These are phyloP conservation scores for Trypanosoma boissoni DNA, from an alignment of 208 protist species.

Conservation along the genomic window DNA sequence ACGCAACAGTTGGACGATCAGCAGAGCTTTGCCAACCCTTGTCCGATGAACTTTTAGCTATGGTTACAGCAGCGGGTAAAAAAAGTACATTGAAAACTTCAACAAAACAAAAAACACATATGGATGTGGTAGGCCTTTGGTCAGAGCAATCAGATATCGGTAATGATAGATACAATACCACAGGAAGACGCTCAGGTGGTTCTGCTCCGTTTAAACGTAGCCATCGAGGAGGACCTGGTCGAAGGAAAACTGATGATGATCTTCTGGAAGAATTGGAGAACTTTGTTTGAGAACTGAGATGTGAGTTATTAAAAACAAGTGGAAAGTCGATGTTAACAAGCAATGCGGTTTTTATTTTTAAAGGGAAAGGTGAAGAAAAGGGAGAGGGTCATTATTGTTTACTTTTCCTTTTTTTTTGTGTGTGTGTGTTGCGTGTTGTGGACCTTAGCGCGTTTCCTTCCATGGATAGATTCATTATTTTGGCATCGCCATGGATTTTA, in stretches of 20 bases:
- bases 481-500: no score
- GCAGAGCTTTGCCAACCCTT: slow-evolving; percentile 37
- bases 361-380: no score
- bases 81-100: background rate
- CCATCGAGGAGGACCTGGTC: background rate
- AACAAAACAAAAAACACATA: background rate
- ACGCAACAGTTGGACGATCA: slow-evolving; percentile 35
- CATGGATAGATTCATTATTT: no score
- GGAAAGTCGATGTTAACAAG: background rate
- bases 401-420: no score
- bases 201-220: background rate
- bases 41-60: slow-evolving; percentile 24
- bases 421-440: no score
- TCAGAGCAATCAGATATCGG: slow-evolving; percentile 1
- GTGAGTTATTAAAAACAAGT: background rate
- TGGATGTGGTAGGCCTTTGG: background rate
- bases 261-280: slow-evolving; percentile 21
- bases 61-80: slow-evolving; percentile 3
- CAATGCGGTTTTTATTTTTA: background rate
- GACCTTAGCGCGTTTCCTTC: no score
- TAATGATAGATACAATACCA: slow-evolving; percentile 25
- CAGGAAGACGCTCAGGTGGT: background rate
- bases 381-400: no score
- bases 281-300: slow-evolving; percentile 16
- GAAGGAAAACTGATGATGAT: slow-evolving; percentile 18